Percentiles rank a stretch among this genome's conserved stretches.
These are phyloP conservation scores for Tulasnella sp. DNA, from an alignment of 768 basidiomycete species.

Conservation along the genomic window DNA sequence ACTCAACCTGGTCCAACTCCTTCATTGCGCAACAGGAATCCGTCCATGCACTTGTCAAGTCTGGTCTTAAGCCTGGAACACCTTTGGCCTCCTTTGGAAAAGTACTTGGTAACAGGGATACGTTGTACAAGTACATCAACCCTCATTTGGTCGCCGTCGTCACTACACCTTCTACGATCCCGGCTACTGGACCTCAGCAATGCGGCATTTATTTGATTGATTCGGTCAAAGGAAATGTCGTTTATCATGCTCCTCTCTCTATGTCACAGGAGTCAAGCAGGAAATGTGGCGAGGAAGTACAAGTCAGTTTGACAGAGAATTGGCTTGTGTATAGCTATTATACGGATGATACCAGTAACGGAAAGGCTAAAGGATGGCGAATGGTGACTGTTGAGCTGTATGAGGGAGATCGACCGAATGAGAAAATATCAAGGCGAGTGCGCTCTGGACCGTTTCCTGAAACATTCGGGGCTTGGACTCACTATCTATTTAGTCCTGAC, in stretches of 20 bases:
- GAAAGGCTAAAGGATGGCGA: slow-evolving; percentile 49
- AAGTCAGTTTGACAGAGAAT: slow-evolving; percentile 66
- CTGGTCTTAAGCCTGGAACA: slow-evolving; percentile 22
- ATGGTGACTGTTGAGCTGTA: slow-evolving; percentile 81
- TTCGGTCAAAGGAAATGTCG: slow-evolving; percentile 55
- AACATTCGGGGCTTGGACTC: not conserved
- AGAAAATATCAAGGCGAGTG: slow-evolving; percentile 58
- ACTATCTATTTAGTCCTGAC: slow-evolving; percentile 30
- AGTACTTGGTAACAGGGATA: slow-evolving; percentile 75
- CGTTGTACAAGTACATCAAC: slow-evolving; percentile 91
- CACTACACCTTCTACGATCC: slow-evolving; percentile 31
- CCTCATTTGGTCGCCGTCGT: slow-evolving; percentile 58
- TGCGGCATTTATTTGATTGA: slow-evolving; percentile 75
- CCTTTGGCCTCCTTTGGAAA: slow-evolving; percentile 68
- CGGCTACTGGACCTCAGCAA: slow-evolving; percentile 14
- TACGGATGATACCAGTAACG: slow-evolving; percentile 38
- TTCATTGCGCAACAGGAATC: slow-evolving; percentile 47
- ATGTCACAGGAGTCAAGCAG: slow-evolving; percentile 21
- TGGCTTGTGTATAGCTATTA: slow-evolving; percentile 88
- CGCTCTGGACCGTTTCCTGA: not conserved
- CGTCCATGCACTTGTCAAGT: slow-evolving; percentile 34
- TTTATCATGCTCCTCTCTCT: slow-evolving; percentile 54
- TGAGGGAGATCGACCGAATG: slow-evolving; percentile 55
- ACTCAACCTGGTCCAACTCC: slow-evolving; percentile 52
- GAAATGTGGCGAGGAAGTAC: slow-evolving; percentile 54